Evolutionary conservation across 129 eudicot genomes (phyloP).

Genomic region (Gnaphalium uliginosum): DNA sequence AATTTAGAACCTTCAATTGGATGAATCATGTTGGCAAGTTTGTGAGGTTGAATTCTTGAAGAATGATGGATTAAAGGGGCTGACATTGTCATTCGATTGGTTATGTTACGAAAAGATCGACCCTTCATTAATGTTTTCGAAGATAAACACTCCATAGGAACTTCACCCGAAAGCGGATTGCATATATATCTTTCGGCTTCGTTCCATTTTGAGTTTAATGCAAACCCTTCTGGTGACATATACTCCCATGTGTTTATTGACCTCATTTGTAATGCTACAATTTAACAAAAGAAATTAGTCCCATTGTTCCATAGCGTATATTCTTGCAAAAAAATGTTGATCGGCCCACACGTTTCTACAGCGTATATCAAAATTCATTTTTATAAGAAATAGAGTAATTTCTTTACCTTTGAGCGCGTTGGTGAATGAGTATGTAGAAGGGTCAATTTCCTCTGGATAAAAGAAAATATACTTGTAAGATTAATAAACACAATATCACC

Average conservation of each 20-base stretch:
- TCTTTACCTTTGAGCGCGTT: conserved; percentile 81
- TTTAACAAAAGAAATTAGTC: background rate
- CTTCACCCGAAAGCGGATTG: conserved; percentile 91
- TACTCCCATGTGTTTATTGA: conserved; percentile 86
- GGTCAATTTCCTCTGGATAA: conserved; percentile 79
- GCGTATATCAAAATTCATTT: background rate
- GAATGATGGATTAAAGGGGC: conserved; percentile 76
- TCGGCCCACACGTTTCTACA: too few relatives aligned
- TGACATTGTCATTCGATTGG: conserved; percentile 76
- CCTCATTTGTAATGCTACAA: conserved; percentile 83
- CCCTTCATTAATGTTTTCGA: conserved; percentile 70
- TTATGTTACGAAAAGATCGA: conserved; percentile 62
- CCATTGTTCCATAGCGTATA: too few relatives aligned
- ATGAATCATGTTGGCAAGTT: conserved; percentile 34
- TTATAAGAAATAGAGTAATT: background rate
- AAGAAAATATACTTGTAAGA: background rate
- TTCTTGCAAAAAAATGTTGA: too few relatives aligned
- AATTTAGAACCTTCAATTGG: conserved; percentile 43
- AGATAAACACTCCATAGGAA: conserved; percentile 90
- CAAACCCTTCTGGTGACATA: conserved; percentile 74
- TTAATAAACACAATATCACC: background rate
- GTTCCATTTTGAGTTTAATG: conserved; percentile 89
- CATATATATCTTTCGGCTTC: conserved; percentile 96
- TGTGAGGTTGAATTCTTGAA: conserved; percentile 41
- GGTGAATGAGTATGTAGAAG: conserved; percentile 85